Conservation (phyloP, 78 protist species). For the Dictyostelium brefeldianum region DNA sequence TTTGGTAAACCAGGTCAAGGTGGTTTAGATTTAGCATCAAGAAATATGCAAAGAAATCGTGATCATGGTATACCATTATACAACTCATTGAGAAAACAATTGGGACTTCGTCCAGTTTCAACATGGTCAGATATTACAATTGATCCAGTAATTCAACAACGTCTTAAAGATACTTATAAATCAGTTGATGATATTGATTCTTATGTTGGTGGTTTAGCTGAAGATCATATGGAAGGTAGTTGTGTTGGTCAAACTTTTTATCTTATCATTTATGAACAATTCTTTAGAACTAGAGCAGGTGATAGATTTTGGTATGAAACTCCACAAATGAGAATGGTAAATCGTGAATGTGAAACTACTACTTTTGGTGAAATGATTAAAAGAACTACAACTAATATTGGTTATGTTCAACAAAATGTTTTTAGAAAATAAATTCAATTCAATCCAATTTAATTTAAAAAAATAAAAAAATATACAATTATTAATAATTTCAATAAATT, state of each 20-base stretch:
- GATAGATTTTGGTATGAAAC: slow-evolving; percentile 78
- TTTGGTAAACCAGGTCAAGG: slow-evolving; percentile 81
- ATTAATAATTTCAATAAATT: background rate
- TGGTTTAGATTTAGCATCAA: slow-evolving; percentile 72
- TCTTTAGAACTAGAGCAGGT: slow-evolving; percentile 50
- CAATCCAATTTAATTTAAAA: too few relatives aligned
- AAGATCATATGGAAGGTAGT: slow-evolving; percentile 41
- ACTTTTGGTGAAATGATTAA: slow-evolving; percentile 26
- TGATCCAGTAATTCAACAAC: background rate
- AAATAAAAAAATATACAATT: background rate
- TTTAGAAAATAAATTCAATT: background rate
- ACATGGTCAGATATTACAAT: slow-evolving; percentile 55
- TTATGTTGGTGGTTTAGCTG: slow-evolving; percentile 78
- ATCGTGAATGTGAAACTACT: slow-evolving; percentile 43
- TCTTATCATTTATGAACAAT: slow-evolving; percentile 63
- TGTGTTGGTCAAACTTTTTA: slow-evolving; percentile 81
- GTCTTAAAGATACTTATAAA: slow-evolving; percentile 37
- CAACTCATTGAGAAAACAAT: slow-evolving; percentile 34
- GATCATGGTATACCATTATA: slow-evolving; percentile 81
- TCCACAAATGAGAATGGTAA: slow-evolving; percentile 18
- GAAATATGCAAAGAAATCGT: slow-evolving; percentile 73
- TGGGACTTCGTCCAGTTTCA: slow-evolving; percentile 56
- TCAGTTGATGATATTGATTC: slow-evolving; percentile 28
- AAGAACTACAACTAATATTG: slow-evolving; percentile 46
- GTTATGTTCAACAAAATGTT: slow-evolving; percentile 18